phyloP scores from a whole-genome alignment of 371 early-diverging fungal species.

The Mucor saturninus region DNA sequence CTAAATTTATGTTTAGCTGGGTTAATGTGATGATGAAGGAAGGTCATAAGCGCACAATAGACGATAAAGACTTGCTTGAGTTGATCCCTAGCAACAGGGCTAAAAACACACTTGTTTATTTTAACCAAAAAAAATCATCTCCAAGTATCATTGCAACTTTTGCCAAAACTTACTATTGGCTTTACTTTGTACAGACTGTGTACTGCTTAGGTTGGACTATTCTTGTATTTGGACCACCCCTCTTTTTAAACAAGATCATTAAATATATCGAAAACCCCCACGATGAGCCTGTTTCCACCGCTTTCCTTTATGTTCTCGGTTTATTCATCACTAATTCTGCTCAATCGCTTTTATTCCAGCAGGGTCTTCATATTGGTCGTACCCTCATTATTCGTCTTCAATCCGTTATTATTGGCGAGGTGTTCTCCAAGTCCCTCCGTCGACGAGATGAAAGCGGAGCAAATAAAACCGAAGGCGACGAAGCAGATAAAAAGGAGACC shows the following conservation, averaged over 20 bases:
- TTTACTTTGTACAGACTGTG: slow-evolving; percentile 42
- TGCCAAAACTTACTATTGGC: slow-evolving; percentile 36
- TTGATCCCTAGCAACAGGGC: slow-evolving; percentile 42
- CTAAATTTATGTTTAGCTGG: slow-evolving; percentile 60
- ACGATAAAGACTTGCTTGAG: slow-evolving; percentile 58
- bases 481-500: slow-evolving; percentile 31
- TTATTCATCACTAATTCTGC: slow-evolving; percentile 56
- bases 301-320: slow-evolving; percentile 65
- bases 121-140: slow-evolving; percentile 17
- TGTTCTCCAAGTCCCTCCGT: slow-evolving; percentile 60
- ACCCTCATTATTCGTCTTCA: slow-evolving; percentile 56
- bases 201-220: slow-evolving; percentile 57
- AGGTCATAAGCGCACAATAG: slow-evolving; percentile 50
- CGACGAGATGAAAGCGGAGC: slow-evolving; percentile 53
- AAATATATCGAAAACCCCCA: slow-evolving; percentile 54
- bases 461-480: slow-evolving; percentile 4
- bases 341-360: slow-evolving; percentile 56
- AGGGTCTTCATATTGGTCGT: slow-evolving; percentile 61
- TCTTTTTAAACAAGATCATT: slow-evolving; percentile 61
- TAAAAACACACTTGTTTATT: slow-evolving; percentile 30
- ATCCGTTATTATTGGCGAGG: slow-evolving; percentile 65
- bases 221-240: slow-evolving; percentile 60
- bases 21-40: slow-evolving; percentile 57
- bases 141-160: slow-evolving; percentile 30
- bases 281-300: slow-evolving; percentile 36